Percentiles rank a stretch among this genome's conserved stretches.
phyloP scores from a whole-genome alignment of 1,284 basidiomycete genomes.

The Coniferiporia sulphurascens region DNA sequence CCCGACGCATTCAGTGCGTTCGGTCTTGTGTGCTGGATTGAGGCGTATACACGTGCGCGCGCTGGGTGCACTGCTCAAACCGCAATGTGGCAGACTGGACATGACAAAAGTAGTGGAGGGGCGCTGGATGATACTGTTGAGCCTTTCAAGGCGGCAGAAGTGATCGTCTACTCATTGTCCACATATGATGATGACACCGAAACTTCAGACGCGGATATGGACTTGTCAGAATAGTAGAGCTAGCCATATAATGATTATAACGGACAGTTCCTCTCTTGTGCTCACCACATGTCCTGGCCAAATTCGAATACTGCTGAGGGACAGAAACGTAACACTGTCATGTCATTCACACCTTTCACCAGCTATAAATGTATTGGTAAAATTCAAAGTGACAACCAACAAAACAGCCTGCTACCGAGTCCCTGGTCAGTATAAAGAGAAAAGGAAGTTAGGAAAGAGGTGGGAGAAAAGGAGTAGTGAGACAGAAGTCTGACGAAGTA shows the following conservation, averaged over 20 bases:
- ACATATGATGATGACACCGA: too few relatives aligned
- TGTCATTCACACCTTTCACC: too few relatives aligned
- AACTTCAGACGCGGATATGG: background rate
- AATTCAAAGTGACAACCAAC: background rate
- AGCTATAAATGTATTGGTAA: background rate
- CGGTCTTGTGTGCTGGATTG: constrained; percentile 7
- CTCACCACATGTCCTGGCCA: too few relatives aligned
- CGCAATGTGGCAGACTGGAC: background rate
- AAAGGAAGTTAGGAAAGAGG: background rate
- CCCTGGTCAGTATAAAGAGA: background rate
- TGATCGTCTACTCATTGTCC: too few relatives aligned
- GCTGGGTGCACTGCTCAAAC: background rate
- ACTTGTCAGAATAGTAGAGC: constrained; percentile 2
- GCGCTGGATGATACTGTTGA: background rate
- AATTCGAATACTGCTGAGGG: background rate
- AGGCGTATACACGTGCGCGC: background rate
- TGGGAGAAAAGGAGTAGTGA: too few relatives aligned
- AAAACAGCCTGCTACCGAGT: background rate
- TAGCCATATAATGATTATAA: too few relatives aligned
- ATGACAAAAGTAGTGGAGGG: background rate
- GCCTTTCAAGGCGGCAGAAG: too few relatives aligned
- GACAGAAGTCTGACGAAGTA: too few relatives aligned
- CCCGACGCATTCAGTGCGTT: constrained; percentile 14
- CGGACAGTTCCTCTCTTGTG: too few relatives aligned
- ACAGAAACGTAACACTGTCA: background rate